Evolutionary conservation across 352 stramenopile species (phyloP), one percentile per base, ranked within the genome.

Genomic region (Globisporangium takayamanum): DNA sequence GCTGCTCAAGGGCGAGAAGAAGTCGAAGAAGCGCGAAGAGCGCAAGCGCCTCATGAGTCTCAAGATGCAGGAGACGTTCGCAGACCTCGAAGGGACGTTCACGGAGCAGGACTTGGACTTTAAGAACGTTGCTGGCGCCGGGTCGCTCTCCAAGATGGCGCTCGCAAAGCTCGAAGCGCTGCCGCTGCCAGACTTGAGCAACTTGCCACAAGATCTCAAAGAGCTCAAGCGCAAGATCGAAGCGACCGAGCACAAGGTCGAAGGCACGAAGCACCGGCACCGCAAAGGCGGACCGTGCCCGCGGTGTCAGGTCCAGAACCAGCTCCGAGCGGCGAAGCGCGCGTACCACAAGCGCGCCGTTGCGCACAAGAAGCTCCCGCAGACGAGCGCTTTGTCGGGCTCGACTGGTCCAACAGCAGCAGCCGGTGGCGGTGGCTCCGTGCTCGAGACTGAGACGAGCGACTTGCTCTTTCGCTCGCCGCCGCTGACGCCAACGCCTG

Each of bases 211-310:
- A 62, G 83, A 92, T 47, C 64, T 92, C 22, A 85, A 85, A 52
- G 83, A 92, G 36, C 73, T 92, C 18, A 92, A 92, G 61, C 78
- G 80, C 53, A 92, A 92, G 59, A 92, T 92, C 63, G 83, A 92
- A 63, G 78, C 78, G 26, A 92, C 83, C 0, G 83, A 92, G 62
- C 74, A 87, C 69, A 90, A 90, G 64, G 83, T 92, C 22, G 83
- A 92, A 72, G 83, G 83, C 11, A 92, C 83, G n/a, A 92, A 92
- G 64, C 83, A 92, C 55, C 83, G 83, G 57, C 83, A 92, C 62
- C 83, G 83, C 65, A 92, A 92, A 65, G 83, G 83, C 37, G 83
- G 83, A 1, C 83, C 83, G 56, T 92, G 83, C 44, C 83, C 83
- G 36, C 80, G 83, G 10, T 92, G 83, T 39, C 83, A 92, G 50